Conservation (phyloP, 768 basidiomycete species). For the Pleurotus djamor region DNA sequence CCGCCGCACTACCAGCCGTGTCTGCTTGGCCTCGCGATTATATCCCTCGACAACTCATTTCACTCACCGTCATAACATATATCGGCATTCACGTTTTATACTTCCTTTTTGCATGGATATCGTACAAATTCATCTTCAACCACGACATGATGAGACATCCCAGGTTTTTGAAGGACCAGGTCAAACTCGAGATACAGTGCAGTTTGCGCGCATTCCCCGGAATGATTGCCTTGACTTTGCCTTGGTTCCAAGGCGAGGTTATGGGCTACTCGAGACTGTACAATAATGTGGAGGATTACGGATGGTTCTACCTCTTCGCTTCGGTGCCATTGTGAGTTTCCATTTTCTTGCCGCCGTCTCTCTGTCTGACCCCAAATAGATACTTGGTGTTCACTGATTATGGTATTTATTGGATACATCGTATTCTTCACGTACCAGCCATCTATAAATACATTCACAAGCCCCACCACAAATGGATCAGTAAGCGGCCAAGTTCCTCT, state of each 20-base stretch:
- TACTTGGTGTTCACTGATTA: constrained; percentile 92
- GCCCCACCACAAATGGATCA: constrained; percentile 98
- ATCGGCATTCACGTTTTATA: constrained; percentile 85
- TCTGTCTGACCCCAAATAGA: constrained; percentile 27
- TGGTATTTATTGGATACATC: constrained; percentile 96
- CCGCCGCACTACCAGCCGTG: constrained; percentile 22
- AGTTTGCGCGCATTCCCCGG: constrained; percentile 78
- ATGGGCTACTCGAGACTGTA: constrained; percentile 83
- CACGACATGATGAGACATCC: constrained; percentile 96
- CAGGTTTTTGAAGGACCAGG: constrained; percentile 87
- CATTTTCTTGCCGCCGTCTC: not conserved
- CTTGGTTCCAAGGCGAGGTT: constrained; percentile 94
- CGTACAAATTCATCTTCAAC: constrained; percentile 89
- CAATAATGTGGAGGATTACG: constrained; percentile 75
- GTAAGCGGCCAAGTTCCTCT: constrained; percentile 38
- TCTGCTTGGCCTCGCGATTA: constrained; percentile 89
- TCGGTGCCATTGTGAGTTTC: constrained; percentile 64
- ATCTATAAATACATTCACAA: constrained; percentile 94
- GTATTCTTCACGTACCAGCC: constrained; percentile 79
- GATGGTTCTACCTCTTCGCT: constrained; percentile 68
- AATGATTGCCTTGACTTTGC: constrained; percentile 84
- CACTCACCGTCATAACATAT: constrained; percentile 69
- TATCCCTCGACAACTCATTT: constrained; percentile 73
- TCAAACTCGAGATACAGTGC: constrained; percentile 71
- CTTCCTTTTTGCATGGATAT: constrained; percentile 82